Percentiles rank a stretch among this genome's conserved stretches.
These are phyloP conservation scores for Monosporascus sp. DNA, from an alignment of 2,329 filamentous ascomycete species.

Conservation along the genomic window DNA sequence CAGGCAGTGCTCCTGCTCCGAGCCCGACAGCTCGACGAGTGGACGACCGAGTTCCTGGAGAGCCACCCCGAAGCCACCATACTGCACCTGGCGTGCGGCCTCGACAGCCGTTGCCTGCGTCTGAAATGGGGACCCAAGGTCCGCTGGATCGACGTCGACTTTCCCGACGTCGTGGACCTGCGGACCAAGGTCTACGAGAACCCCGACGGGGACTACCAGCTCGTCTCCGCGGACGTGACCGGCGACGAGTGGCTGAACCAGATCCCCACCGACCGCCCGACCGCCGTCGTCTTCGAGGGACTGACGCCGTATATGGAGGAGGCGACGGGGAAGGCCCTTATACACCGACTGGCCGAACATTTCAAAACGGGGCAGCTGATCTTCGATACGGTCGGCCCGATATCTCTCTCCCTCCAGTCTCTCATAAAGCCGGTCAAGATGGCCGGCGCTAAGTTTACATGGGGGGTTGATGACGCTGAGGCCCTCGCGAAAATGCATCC, in stretches of 20 bases:
- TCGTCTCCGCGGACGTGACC: slow-evolving; percentile 21
- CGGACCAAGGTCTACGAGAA: slow-evolving; percentile 19
- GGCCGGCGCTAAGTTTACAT: slow-evolving; percentile 17
- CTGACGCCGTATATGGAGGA: slow-evolving; percentile 25
- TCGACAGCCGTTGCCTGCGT: slow-evolving; percentile 24
- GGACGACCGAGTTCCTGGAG: slow-evolving; percentile 20
- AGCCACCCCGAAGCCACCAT: slow-evolving; percentile 20
- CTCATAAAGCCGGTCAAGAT: slow-evolving; percentile 7
- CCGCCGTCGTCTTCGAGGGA: slow-evolving; percentile 27
- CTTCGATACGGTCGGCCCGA: slow-evolving; percentile 17
- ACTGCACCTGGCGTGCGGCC: slow-evolving; percentile 26
- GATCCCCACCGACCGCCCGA: slow-evolving; percentile 25
- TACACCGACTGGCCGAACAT: slow-evolving; percentile 17
- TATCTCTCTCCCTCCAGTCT: slow-evolving; percentile 10
- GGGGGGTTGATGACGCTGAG: slow-evolving; percentile 19
- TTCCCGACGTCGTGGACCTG: slow-evolving; percentile 28
- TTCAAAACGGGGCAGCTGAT: slow-evolving; percentile 23
- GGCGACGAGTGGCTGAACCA: slow-evolving; percentile 23
- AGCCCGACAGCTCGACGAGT: slow-evolving; percentile 16
- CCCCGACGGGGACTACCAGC: slow-evolving; percentile 19
- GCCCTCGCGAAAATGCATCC: slow-evolving; percentile 16
- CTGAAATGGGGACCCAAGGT: slow-evolving; percentile 16
- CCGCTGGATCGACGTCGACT: slow-evolving; percentile 30
- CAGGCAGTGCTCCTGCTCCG: slow-evolving; percentile 11
- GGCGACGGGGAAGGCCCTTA: slow-evolving; percentile 16